Percentiles rank a stretch among this genome's conserved stretches.
These are phyloP conservation scores for Pythium brachiatum DNA, from an alignment of 352 stramenopile genomes.

Conservation along the genomic window DNA sequence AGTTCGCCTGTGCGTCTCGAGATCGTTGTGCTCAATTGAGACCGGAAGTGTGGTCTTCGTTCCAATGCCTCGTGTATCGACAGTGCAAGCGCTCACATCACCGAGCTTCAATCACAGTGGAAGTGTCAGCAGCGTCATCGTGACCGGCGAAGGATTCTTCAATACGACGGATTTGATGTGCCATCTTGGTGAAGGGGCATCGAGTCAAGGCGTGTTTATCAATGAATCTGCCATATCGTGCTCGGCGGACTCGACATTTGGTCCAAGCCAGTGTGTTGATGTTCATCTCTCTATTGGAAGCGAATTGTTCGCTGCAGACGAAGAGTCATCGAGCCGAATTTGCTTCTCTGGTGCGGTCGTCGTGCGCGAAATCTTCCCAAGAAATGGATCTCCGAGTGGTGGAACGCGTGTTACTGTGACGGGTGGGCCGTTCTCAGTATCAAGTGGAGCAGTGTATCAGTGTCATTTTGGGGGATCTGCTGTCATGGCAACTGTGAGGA, in stretches of 20 bases:
- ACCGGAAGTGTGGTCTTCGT: not conserved
- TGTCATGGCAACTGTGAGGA: conserved; percentile 1
- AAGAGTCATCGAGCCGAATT: not conserved
- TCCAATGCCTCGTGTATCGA: not conserved
- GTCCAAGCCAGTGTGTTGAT: not conserved
- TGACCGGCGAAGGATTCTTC: conserved; percentile 1
- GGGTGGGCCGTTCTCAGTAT: conserved; percentile 14
- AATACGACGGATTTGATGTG: conserved; percentile 4
- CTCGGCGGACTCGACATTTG: not conserved
- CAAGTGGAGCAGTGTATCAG: not conserved
- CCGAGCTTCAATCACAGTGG: no score
- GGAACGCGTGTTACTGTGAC: conserved; percentile 15
- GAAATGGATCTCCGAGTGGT: conserved; percentile 6
- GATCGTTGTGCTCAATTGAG: not conserved
- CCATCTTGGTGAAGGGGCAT: conserved; percentile 1
- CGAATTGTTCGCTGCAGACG: not conserved
- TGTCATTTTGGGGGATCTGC: conserved; percentile 15
- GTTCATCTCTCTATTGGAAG: conserved; percentile 1
- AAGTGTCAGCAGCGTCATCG: not conserved
- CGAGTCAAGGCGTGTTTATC: not conserved
- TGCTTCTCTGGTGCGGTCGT: not conserved
- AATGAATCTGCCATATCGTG: conserved; percentile 4
- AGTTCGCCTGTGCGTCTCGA: conserved; percentile 2
- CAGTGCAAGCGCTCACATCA: not conserved
- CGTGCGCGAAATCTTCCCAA: conserved; percentile 3